Evolutionary conservation across 192 early-diverging fungal genomes (phyloP), one percentile per base, ranked within the genome.

Genomic region (Umbelopsis sp.): DNA sequence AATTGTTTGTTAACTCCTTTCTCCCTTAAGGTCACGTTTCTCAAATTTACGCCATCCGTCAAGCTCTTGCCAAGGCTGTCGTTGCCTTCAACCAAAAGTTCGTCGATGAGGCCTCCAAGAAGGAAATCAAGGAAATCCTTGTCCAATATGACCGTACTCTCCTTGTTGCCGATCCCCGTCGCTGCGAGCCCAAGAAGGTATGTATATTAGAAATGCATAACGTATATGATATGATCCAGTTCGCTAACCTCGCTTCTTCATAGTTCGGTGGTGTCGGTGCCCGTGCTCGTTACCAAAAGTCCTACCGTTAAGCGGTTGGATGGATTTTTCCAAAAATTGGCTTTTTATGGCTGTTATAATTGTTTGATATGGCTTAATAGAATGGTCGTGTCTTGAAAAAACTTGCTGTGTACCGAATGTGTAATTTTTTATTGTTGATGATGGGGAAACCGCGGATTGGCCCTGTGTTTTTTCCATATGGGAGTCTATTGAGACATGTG

Each of bases 21-120:
- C 20, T 2, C 16, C 0, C n/a, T 52, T 45, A 75, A 75, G 74
- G 97, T 87, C 90, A 91, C 82, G 92, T 91, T 78, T 96, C 95
- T 66, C 96, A 99, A 88, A 88, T 99, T 84, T 99, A 98, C 79
- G 92, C 93, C 74, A 95, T 99, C 87, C 93, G 97, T 77, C 97
- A 99, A 87, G 95, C 97, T 67, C 90, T 99, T 81, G 96, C 97
- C 83, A 99, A 99, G 94, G 92, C 94, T 68, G 91, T 99, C 75
- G 97, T 99, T 79, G 96, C 97, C 58, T 99, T 91, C 88, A 96
- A 97, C 91, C 96, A 98, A 83, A 99, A 99, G 91, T 99, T 87
- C 82, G 95, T 99, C 70, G 97, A 99, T 86, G 97, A 99, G 86
- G 96, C 95, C 68, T 92, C 95, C 81, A 99, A 99, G 93, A 97